These are phyloP conservation scores for Fragaria iinumae DNA, from an alignment of 306 rosid genomes.

Conservation along the genomic window DNA sequence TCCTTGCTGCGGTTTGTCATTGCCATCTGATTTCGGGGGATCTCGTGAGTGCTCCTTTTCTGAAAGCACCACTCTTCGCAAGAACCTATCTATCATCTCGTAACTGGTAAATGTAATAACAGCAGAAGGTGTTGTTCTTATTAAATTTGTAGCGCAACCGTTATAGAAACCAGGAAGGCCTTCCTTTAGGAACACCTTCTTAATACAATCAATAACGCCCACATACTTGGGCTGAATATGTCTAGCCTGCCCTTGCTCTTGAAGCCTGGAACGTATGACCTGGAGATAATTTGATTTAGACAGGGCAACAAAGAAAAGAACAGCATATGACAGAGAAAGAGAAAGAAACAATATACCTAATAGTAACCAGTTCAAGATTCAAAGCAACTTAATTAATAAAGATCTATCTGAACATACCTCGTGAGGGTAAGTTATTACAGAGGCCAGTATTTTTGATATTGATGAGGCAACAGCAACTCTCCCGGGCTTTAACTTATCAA, in stretches of 20 bases:
- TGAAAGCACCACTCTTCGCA: constrained; percentile 39
- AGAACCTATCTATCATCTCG: constrained; percentile 81
- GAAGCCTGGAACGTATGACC: constrained; percentile 90
- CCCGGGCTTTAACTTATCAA: constrained; percentile 67
- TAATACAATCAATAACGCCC: constrained; percentile 77
- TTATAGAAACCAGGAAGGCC: constrained; percentile 85
- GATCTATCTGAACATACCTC: constrained; percentile 47
- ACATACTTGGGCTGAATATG: constrained; percentile 36
- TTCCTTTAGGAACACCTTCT: constrained; percentile 77
- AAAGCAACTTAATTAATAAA: constrained; percentile 3
- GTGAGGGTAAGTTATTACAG: constrained; percentile 82
- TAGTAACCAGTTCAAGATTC: background rate
- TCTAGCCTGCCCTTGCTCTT: constrained; percentile 92
- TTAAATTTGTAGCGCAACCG: constrained; percentile 82
- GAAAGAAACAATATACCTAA: background rate
- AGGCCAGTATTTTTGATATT: constrained; percentile 77
- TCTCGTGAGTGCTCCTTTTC: constrained; percentile 38
- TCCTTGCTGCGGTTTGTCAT: constrained; percentile 22
- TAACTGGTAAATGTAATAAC: constrained; percentile 90
- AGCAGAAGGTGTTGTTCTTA: constrained; percentile 94
- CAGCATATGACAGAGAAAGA: background rate
- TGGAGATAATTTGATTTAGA: constrained; percentile 22
- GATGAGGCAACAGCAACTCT: constrained; percentile 73
- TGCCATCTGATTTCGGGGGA: constrained; percentile 29
- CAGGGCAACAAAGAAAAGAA: background rate